Base-by-base conservation (phyloP, 148 eudicot species). In the Bassia scoparia region DNA sequence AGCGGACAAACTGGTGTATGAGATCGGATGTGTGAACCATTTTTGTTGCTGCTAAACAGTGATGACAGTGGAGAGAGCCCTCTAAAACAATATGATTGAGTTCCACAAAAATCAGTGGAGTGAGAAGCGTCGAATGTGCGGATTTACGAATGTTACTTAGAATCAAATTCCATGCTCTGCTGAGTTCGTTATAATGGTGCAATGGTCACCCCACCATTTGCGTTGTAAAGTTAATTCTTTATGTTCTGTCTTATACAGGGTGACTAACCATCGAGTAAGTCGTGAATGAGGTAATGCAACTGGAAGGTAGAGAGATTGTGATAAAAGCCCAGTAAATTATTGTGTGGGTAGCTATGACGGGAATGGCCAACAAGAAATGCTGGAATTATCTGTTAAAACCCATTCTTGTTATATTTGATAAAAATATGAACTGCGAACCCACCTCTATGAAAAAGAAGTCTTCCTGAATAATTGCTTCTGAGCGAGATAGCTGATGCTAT, bases 351-450 rank as follows among this genome's bases (percentile, higher is more conserved):
- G n/a, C n/a, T n/a, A n/a, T n/a, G n/a, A n/a, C n/a, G n/a, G n/a
- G n/a, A n/a, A n/a, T 95, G 29, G 98, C 97, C 4, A 91, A 95
- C 89, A 95, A 91, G 82, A 95, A 95, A 95, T 68, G 98, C 98
- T 18, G 96, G 97, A 55, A 88, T 95, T 50, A 91, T 88, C 83
- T 79, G 91, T 54, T 71, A 91, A 70, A 87, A 86, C 81, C 97
- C 98, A 43, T 91, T n/a, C n/a, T 90, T 34, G 93, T 91, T 61
- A 87, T n/a, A n/a, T n/a, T 91, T 44, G 92, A 90, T 53, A 86
- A 83, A 27, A 93, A n/a, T n/a, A 90, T 73, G 86, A 93, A 74
- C 69, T 89, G 29, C 86, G 81, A 64, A n/a, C 97, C 95, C 79
- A 91, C 97, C 70, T 93, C 98, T 34, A 93, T 0, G 98, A 93